phyloP scores from a whole-genome alignment of 805 yeast genomes.

The Candida mattraensis region DNA sequence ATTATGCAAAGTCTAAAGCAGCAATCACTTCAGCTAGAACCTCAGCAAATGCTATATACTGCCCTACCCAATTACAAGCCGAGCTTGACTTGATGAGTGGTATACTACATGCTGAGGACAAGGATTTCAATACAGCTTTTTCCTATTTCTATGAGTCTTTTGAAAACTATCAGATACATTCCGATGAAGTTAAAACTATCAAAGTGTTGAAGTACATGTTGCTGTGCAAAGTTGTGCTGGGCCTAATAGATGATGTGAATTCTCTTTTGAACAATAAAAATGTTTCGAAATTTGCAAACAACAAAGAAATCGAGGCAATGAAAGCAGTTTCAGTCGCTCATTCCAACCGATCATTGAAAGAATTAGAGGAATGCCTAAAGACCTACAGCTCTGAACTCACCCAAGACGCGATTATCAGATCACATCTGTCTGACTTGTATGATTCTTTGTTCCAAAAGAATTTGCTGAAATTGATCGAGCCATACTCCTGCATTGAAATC shows the following conservation, averaged over 20 bases:
- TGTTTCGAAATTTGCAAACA: slow-evolving; percentile 42
- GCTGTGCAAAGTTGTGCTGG: slow-evolving; percentile 89
- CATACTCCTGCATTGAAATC: slow-evolving; percentile 94
- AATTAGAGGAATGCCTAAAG: slow-evolving; percentile 80
- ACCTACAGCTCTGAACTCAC: slow-evolving; percentile 73
- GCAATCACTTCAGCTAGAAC: slow-evolving; percentile 94
- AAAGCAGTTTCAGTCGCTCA: slow-evolving; percentile 89
- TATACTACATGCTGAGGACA: slow-evolving; percentile 92
- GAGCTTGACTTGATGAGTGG: slow-evolving; percentile 96
- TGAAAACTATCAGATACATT: slow-evolving; percentile 71
- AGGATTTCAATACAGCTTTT: slow-evolving; percentile 93
- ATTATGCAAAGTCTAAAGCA: slow-evolving; percentile 87
- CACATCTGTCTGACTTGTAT: slow-evolving; percentile 89
- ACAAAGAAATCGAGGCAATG: slow-evolving; percentile 93
- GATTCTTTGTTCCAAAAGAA: slow-evolving; percentile 93
- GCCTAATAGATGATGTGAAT: slow-evolving; percentile 81
- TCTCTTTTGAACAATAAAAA: slow-evolving; percentile 72
- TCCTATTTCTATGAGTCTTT: slow-evolving; percentile 95
- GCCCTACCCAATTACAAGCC: slow-evolving; percentile 92
- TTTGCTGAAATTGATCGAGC: slow-evolving; percentile 90
- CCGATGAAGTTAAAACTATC: slow-evolving; percentile 43
- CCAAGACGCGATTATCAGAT: slow-evolving; percentile 82
- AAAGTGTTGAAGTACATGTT: slow-evolving; percentile 89
- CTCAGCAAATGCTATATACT: slow-evolving; percentile 94
- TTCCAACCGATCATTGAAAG: slow-evolving; percentile 83